Percentiles rank a stretch among this genome's conserved stretches.
Evolutionary conservation across 2,329 filamentous ascomycete species (phyloP).

Genomic region (Microdochium paspali): DNA sequence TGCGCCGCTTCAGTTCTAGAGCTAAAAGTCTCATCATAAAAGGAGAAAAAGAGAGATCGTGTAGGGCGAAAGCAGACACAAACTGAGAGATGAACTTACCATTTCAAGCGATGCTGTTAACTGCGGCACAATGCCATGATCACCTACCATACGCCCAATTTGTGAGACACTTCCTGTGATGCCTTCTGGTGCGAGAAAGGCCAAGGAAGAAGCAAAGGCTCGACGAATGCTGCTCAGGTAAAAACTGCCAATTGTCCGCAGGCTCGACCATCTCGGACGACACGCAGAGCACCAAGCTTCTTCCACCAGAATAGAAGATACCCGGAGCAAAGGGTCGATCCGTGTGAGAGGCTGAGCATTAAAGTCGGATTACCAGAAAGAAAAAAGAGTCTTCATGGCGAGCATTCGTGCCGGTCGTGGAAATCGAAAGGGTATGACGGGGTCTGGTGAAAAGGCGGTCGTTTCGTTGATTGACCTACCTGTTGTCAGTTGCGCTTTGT

Average conservation of each 20-base stretch:
- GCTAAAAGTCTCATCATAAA: conserved; percentile 4
- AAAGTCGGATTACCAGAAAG: conserved; percentile 1
- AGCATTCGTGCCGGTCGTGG: not conserved
- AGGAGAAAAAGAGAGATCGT: not conserved
- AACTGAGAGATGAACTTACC: not conserved
- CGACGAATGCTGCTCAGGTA: not conserved
- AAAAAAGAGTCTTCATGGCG: not conserved
- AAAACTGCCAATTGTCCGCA: conserved; percentile 12
- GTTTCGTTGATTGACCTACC: not conserved
- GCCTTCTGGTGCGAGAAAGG: no score
- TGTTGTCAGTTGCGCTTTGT: not conserved
- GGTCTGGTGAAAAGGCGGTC: not conserved
- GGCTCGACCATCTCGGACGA: conserved; percentile 14
- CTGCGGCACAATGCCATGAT: not conserved
- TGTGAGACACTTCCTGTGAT: not conserved
- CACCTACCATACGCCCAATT: not conserved
- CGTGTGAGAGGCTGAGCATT: not conserved
- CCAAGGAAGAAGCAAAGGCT: not conserved
- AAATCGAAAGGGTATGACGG: not conserved
- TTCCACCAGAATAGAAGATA: no score
- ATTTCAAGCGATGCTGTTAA: no score
- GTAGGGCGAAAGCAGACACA: not conserved
- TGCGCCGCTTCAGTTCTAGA: conserved; percentile 3
- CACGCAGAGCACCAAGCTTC: no score
- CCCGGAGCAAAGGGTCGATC: no score